Conservation (phyloP, 2,329 filamentous ascomycete genomes). For the Emmonsia crescens region DNA sequence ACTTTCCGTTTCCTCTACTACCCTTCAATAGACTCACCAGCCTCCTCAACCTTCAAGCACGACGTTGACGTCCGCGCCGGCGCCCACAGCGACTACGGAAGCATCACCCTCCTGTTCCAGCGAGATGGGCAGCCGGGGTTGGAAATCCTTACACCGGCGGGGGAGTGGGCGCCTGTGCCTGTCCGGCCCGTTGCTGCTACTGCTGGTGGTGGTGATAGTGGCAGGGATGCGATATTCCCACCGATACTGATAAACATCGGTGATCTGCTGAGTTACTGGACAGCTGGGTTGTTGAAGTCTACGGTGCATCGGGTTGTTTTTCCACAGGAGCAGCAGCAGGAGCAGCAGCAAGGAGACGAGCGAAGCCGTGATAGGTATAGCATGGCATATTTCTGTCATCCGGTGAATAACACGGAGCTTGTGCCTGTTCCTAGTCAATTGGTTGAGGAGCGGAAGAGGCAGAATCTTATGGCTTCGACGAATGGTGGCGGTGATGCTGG, state of each 20-base stretch:
- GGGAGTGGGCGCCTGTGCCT: constrained; percentile 53
- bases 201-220: constrained; percentile 34
- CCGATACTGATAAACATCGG: constrained; percentile 66
- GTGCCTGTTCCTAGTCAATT: constrained; percentile 45
- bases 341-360: not conserved
- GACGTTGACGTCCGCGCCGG: constrained; percentile 68
- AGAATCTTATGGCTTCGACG: constrained; percentile 15
- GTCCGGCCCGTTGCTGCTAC: constrained; percentile 42
- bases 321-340: constrained; percentile 30
- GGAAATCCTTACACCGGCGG: constrained; percentile 58
- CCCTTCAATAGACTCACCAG: constrained; percentile 44
- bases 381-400: constrained; percentile 55
- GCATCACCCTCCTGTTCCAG: constrained; percentile 66
- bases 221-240: constrained; percentile 42
- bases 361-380: constrained; percentile 40
- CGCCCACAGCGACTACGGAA: constrained; percentile 80
- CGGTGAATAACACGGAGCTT: constrained; percentile 43
- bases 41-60: constrained; percentile 35
- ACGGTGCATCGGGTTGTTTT: constrained; percentile 87
- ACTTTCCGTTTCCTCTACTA: constrained; percentile 65
- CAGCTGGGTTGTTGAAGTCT: constrained; percentile 71
- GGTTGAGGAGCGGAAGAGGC: constrained; percentile 32
- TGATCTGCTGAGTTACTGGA: constrained; percentile 74
- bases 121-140: constrained; percentile 74
- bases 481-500: constrained; percentile 34